Evolutionary conservation across 176 grass and related monocot genomes (phyloP).

Genomic region (Eremochloa ophiuroides): DNA sequence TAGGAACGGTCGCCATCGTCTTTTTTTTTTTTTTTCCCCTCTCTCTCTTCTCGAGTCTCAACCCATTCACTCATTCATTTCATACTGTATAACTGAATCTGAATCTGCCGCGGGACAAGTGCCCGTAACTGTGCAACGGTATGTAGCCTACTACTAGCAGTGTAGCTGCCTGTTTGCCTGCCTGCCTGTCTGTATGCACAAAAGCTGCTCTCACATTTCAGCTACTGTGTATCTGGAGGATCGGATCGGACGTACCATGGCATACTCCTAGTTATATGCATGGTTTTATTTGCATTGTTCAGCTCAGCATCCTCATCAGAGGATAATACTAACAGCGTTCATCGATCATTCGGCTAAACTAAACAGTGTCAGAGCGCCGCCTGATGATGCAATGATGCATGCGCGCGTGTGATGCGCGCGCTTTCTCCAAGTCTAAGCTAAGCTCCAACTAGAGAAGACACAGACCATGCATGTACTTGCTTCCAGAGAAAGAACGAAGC

Average conservation of each 20-base stretch:
- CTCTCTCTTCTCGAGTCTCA: too few relatives aligned
- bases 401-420: not conserved
- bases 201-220: not conserved
- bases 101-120: conserved; percentile 41
- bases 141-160: not conserved
- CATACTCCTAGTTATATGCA: not conserved
- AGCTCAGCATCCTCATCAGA: not conserved
- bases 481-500: not conserved
- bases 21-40: not conserved
- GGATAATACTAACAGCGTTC: not conserved
- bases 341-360: not conserved
- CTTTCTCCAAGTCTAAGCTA: not conserved
- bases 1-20: not conserved
- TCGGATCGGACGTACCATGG: not conserved
- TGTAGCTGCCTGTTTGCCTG: not conserved
- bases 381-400: not conserved
- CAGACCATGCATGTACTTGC: not conserved
- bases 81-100: conserved; percentile 13
- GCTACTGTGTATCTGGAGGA: not conserved
- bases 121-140: conserved; percentile 19
- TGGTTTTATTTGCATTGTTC: not conserved
- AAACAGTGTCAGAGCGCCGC: not conserved
- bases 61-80: not conserved
- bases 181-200: not conserved
- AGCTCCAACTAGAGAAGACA: not conserved